Evolutionary conservation across 331 rosid genomes (phyloP), one percentile per base, ranked within the genome.

Genomic region (Phaseolus coccineus): DNA sequence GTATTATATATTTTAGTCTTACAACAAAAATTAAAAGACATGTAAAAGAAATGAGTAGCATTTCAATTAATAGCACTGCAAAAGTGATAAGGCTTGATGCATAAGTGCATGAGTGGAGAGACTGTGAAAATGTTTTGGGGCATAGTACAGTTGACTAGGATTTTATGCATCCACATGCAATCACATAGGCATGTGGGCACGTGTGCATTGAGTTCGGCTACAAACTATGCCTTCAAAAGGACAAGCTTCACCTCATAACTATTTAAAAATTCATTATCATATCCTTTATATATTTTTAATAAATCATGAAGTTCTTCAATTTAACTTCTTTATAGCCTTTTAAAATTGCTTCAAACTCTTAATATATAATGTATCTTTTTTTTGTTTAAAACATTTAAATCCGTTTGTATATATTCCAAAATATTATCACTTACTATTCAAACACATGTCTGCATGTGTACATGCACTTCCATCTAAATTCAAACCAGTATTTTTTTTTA

Each of bases 391-490:
- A 71, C 39, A 71, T 51, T 5, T 14, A 50, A 28, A 50, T 51
- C 42, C 91, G 88, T 89, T 90, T 87, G 90, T 62, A 61, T 78
- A 44, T 81, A 59, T 79, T 81, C 82, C 62, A 82, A 35, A 50
- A 59, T 87, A 72, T 82, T 84, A 81, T 85, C 88, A 74, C 84
- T 33, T 62, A 82, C 78, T 65, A 16, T n/a, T 88, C 86, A 83
- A 87, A 89, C 94, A 88, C 93, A 82, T 85, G 92, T 81, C 37
- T 78, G 85, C 97, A 91, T 91, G 90, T 93, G 94, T 83, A 77
- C 88, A 64, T 90, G 88, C 82, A 88, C 83, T 84, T 77, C 82
- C 69, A 87, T 87, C 83, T 73, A 55, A 82, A 81, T 42, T 69
- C 31, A n/a, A 19, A 3, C 47, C 2, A 13, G 8, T 2, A 16